A percentile compares a stretch with the other conserved stretches of the same genome.
Conservation (phyloP, 2,329 filamentous ascomycete genomes). For the Drechslerella coelobrocha region DNA sequence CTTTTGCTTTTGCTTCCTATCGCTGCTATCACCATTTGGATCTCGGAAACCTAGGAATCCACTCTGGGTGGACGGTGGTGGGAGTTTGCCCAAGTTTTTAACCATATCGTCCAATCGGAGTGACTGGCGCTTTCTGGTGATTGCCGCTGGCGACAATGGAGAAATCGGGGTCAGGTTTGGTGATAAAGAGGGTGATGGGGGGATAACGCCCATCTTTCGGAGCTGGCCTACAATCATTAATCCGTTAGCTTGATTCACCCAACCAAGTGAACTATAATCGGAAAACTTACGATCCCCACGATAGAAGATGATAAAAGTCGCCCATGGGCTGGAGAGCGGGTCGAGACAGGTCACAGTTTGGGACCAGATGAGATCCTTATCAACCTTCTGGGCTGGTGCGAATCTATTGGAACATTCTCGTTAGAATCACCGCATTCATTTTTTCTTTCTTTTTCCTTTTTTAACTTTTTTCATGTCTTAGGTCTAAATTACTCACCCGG, state of each 20-base stretch:
- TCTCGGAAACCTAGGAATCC: slow-evolving; percentile 48
- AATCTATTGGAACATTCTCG: slow-evolving; percentile 19
- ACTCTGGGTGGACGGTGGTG: slow-evolving; percentile 38
- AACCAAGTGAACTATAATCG: background rate
- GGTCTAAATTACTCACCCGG: slow-evolving; percentile 24
- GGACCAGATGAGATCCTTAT: slow-evolving; percentile 85
- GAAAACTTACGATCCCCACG: slow-evolving; percentile 81
- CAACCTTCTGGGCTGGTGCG: slow-evolving; percentile 78
- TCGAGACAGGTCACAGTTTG: slow-evolving; percentile 99
- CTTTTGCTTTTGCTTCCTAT: slow-evolving; percentile 36
- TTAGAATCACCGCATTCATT: background rate
- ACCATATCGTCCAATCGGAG: slow-evolving; percentile 46
- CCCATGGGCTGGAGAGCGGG: slow-evolving; percentile 93
- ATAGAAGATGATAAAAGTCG: slow-evolving; percentile 97
- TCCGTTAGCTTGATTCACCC: slow-evolving; percentile 51
- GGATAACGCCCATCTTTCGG: slow-evolving; percentile 93
- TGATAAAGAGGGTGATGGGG: slow-evolving; percentile 65
- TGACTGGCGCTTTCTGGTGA: slow-evolving; percentile 40
- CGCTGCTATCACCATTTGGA: slow-evolving; percentile 20
- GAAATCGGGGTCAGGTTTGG: slow-evolving; percentile 31
- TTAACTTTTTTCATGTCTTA: background rate
- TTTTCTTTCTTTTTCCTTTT: background rate
- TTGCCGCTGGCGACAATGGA: slow-evolving; percentile 26
- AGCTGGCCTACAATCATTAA: slow-evolving; percentile 74
- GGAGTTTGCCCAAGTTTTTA: slow-evolving; percentile 42